Conservation (phyloP, 78 protist species). For the Dictyostelium firmibasis region DNA sequence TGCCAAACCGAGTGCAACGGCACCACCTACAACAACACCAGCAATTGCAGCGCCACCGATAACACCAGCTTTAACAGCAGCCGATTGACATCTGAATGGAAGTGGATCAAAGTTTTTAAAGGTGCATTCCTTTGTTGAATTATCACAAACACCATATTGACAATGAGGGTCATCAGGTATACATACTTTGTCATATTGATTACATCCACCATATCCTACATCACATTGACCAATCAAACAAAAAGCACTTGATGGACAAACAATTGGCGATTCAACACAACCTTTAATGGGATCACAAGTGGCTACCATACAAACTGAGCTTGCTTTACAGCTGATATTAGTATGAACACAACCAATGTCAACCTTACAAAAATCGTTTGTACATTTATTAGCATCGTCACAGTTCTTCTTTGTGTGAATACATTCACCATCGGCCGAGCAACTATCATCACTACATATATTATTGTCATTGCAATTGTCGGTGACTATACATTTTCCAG, state of each 20-base stretch:
- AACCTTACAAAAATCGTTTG: slow-evolving; percentile 48
- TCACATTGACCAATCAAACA: slow-evolving; percentile 43
- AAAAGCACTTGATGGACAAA: slow-evolving; percentile 2
- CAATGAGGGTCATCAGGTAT: slow-evolving; percentile 35
- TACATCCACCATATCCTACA: slow-evolving; percentile 30
- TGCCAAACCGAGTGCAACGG: slow-evolving; percentile 45
- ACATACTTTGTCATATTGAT: not conserved
- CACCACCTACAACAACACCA: slow-evolving; percentile 41
- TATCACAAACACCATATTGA: slow-evolving; percentile 70
- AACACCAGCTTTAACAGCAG: slow-evolving; percentile 46
- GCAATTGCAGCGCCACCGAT: slow-evolving; percentile 41
- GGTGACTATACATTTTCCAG: not conserved
- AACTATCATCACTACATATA: slow-evolving; percentile 46
- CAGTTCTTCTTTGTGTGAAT: not conserved
- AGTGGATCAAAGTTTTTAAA: slow-evolving; percentile 15
- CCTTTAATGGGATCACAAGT: not conserved
- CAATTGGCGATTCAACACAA: slow-evolving; percentile 4
- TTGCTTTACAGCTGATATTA: not conserved
- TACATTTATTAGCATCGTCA: slow-evolving; percentile 1
- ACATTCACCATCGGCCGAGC: slow-evolving; percentile 1
- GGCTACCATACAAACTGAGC: not conserved
- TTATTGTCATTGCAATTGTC: slow-evolving; percentile 3
- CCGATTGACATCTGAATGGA: slow-evolving; percentile 61
- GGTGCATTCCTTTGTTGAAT: slow-evolving; percentile 6
- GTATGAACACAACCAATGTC: not conserved